phyloP scores from a whole-genome alignment of 1,139 yeast genomes.

The Taiozyma onychis region DNA sequence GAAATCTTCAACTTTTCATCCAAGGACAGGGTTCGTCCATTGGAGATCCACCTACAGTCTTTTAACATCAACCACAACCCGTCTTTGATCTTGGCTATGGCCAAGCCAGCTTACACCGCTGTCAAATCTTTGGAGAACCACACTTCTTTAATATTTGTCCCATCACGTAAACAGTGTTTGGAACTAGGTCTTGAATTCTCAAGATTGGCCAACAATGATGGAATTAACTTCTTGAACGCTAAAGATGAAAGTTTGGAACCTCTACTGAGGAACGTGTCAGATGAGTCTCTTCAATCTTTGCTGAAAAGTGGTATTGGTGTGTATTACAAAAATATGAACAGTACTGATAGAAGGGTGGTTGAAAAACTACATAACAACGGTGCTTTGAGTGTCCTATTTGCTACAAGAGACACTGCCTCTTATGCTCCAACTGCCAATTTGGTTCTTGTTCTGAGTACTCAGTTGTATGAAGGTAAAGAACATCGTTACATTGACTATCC shows the following conservation, averaged over 20 bases:
- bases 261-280: constrained; percentile 41
- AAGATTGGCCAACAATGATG: constrained; percentile 32
- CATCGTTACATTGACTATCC: constrained; percentile 67
- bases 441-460: constrained; percentile 69
- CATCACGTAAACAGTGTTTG: constrained; percentile 50
- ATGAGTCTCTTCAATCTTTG: constrained; percentile 38
- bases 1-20: constrained; percentile 69
- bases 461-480: constrained; percentile 66
- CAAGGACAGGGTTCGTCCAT: constrained; percentile 46
- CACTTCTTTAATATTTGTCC: constrained; percentile 47
- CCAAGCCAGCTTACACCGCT: constrained; percentile 40
- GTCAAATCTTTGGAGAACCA: constrained; percentile 29
- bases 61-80: constrained; percentile 42
- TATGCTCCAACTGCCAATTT: constrained; percentile 47
- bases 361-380: constrained; percentile 46
- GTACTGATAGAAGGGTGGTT: constrained; percentile 48
- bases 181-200: constrained; percentile 45
- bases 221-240: constrained; percentile 29
- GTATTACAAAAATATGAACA: constrained; percentile 54
- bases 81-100: constrained; percentile 45
- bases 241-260: constrained; percentile 37
- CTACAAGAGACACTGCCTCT: constrained; percentile 50
- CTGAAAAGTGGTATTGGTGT: constrained; percentile 66
- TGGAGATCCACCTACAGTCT: constrained; percentile 56
- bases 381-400: constrained; percentile 47